These are phyloP conservation scores for Cornus florida DNA, from an alignment of 148 eudicot genomes.

Conservation along the genomic window DNA sequence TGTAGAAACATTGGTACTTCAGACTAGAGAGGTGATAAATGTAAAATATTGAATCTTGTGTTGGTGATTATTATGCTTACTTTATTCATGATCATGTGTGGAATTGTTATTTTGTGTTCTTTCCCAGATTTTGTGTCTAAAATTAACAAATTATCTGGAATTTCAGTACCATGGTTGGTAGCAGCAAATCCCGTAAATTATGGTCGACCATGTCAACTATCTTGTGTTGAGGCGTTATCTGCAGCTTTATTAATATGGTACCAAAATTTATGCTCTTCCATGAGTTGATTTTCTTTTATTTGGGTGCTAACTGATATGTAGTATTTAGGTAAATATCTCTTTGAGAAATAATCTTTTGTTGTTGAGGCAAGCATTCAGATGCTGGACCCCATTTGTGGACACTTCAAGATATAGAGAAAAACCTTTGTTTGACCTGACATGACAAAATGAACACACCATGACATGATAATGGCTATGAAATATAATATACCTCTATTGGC, in stretches of 20 bases:
- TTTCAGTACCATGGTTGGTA: conserved; percentile 86
- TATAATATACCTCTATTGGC: not conserved
- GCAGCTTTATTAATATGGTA: conserved; percentile 92
- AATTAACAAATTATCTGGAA: conserved; percentile 12
- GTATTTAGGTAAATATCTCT: not conserved
- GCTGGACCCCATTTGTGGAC: not conserved
- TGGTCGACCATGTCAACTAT: conserved; percentile 89
- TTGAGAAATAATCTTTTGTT: not conserved
- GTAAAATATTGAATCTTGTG: not conserved
- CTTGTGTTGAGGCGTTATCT: conserved; percentile 95
- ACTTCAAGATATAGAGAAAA: not conserved
- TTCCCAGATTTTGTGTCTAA: not conserved
- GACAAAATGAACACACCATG: not conserved
- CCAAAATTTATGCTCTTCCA: not conserved
- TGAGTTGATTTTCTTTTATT: conserved; percentile 1
- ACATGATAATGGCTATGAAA: not conserved
- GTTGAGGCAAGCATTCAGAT: not conserved
- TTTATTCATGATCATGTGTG: not conserved
- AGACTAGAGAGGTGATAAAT: not conserved
- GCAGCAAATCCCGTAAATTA: conserved; percentile 98
- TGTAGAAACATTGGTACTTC: not conserved
- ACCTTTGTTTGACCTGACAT: not conserved
- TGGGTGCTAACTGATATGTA: not conserved
- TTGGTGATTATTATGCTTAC: too few species aligned
- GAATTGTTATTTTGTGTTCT: not conserved